Percentiles rank a stretch among this genome's conserved stretches.
phyloP scores from a whole-genome alignment of 1,284 basidiomycete genomes.

The Sporisorium scitamineum region DNA sequence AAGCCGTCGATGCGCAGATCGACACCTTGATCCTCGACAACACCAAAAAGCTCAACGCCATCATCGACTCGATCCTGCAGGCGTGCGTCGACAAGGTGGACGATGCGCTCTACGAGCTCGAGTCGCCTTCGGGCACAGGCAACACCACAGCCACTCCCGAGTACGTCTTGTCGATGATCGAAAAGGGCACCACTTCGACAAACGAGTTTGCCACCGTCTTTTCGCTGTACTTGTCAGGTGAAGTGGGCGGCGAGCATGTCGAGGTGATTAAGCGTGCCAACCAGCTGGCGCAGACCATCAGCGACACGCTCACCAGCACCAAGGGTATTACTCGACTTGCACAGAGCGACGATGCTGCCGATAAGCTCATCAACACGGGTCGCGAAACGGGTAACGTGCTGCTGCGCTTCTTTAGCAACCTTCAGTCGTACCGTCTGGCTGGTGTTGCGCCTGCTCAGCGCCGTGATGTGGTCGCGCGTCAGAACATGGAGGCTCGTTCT shows the following conservation, averaged over 20 bases:
- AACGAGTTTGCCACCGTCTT: constrained; percentile 96
- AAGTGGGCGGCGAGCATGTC: constrained; percentile 91
- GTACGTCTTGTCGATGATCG: constrained; percentile 97
- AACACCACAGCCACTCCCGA: constrained; percentile 97
- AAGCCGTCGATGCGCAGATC: constrained; percentile 93
- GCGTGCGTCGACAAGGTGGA: constrained; percentile 97
- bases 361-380: constrained; percentile 87
- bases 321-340: constrained; percentile 96
- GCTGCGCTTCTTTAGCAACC: constrained; percentile 90
- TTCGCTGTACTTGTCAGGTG: constrained; percentile 88
- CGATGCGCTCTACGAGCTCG: constrained; percentile 95
- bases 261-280: constrained; percentile 98
- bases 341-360: constrained; percentile 88
- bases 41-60: constrained; percentile 96
- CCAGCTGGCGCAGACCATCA: constrained; percentile 91
- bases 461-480: constrained; percentile 88
- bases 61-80: constrained; percentile 96
- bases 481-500: constrained; percentile 84
- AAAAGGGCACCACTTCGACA: constrained; percentile 92
- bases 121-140: constrained; percentile 91
- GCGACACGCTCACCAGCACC: constrained; percentile 90
- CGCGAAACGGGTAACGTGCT: constrained; percentile 87
- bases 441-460: constrained; percentile 75
- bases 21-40: constrained; percentile 97
- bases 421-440: constrained; percentile 91